Base-by-base conservation (phyloP, 2,329 filamentous ascomycete species). In the Aschersonia sp. region DNA sequence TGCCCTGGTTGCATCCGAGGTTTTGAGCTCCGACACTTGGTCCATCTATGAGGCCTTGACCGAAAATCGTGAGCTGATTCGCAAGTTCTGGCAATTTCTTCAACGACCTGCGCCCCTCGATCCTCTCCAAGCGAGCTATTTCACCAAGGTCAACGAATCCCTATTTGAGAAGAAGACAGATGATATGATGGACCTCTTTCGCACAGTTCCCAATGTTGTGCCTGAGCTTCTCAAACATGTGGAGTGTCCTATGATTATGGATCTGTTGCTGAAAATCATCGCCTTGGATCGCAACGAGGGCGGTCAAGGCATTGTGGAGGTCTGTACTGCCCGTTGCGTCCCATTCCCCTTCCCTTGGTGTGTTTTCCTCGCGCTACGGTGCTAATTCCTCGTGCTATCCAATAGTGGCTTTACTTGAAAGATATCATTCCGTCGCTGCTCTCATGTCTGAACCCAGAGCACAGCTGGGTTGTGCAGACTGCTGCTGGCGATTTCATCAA, bases 101-200 rank as follows among this genome's bases (percentile, higher is more conserved):
- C 84, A 84, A 61, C 78, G 82, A 48, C 78, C 86, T n/a, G 77
- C 87, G 9, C 87, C 90, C 3, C 76, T 98, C 48, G 90, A 97
- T 62, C 85, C 90, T 39, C 75, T 96, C 5, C 90, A 97, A 66
- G 90, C 92, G 14, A 89, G 89, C 59, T 98, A 98, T 63, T 98
- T 98, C 63, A 96, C 90, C 48, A 98, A 97, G 63, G 89, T 98
- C 60, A 97, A 97, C 64, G 92, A 98, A 68, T 85, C 87, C n/a
- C 70, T 98, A 22, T 83, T 98, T 48, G 92, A 97, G 63, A 94
- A 92, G 68, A 97, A 97, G 75, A 96, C 94, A 5, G 87, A 94
- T 59, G 90, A 96, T 54, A 98, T 97, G 90, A 73, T 97, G 55
- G 80, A 83, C 14, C 81, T 98, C 52, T 79, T 98, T 64, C 94